Evolutionary conservation across 1,284 basidiomycete species (phyloP).

Genomic region (Cryptococcus floricola): DNA sequence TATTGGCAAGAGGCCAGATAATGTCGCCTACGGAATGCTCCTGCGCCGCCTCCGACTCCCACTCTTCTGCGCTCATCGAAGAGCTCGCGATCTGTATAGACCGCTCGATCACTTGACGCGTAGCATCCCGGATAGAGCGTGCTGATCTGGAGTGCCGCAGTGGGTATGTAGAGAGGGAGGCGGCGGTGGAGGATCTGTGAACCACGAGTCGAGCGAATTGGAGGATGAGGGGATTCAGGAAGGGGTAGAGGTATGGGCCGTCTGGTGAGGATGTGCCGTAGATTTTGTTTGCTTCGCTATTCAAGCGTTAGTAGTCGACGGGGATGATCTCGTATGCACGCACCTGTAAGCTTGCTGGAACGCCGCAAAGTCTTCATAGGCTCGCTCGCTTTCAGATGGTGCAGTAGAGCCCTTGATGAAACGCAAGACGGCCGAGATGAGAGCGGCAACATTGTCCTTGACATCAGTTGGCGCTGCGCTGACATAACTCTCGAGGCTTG

Average conservation of each 20-base stretch:
- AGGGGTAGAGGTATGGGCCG: conserved; percentile 26
- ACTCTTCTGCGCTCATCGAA: conserved; percentile 20
- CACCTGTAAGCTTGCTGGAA: conserved; percentile 28
- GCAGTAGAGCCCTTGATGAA: conserved; percentile 17
- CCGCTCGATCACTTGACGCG: conserved; percentile 39
- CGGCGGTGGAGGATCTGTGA: conserved; percentile 22
- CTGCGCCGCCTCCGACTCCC: conserved; percentile 7
- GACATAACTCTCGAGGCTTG: not conserved
- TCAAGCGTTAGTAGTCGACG: not conserved
- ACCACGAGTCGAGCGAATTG: conserved; percentile 15
- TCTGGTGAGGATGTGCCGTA: conserved; percentile 21
- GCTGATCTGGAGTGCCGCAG: conserved; percentile 27
- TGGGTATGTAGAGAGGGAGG: conserved; percentile 24
- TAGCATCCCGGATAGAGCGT: conserved; percentile 35
- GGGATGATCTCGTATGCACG: conserved; percentile 3
- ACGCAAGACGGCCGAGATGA: conserved; percentile 25
- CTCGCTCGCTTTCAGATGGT: conserved; percentile 3
- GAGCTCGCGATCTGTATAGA: conserved; percentile 30
- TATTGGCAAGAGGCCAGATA: conserved; percentile 36
- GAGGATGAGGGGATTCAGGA: conserved; percentile 31
- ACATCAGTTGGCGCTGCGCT: conserved; percentile 7
- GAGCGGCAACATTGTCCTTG: conserved; percentile 17
- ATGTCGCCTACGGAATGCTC: conserved; percentile 29
- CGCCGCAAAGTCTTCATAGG: conserved; percentile 22
- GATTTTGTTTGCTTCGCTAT: conserved; percentile 36